Evolutionary conservation across 2,329 filamentous ascomycete genomes (phyloP), one percentile per base, ranked within the genome.

Genomic region (Trichophyton simii): DNA sequence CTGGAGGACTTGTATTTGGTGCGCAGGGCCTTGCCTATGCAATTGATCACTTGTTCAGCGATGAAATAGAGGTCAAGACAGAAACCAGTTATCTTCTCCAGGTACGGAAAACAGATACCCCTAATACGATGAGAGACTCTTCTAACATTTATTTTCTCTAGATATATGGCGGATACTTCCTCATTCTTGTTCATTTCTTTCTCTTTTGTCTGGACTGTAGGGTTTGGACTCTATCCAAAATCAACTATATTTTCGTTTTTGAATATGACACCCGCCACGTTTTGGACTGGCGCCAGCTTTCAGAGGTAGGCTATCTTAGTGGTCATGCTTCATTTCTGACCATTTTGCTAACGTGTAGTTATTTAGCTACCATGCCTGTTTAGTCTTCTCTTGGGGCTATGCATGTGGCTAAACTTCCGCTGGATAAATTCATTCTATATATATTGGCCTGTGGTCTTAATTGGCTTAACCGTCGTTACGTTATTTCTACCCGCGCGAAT

Each of bases 221-320:
- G 61, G 76, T 95, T 15, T 99, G 92, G 90, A 84, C 85, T 4
- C 78, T 78, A 59, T 85, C 87, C 71, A 95, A 92, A 74, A 89
- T 99, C 75, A 99, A 99, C 72, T 97, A 97, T 72, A 83, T 87
- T 60, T 96, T 96, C 73, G 90, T 97, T 67, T 99, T 99, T 70
- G 94, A 99, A 75, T 94, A 96, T 70, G 91, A 97, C 77, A 86
- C 87, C 60, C 82, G 92, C 62, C 85, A 94, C 72, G 84, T 87
- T 65, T 77, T 97, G 31, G 89, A 97, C 73, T 99, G 92, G 91
- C 85, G 89, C 67, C 86, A 96, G 72, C 79, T 96, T 34, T 80
- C 87, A 5, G 88, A 94, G 76, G 82, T 84, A 70, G 67, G 76
- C 67, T 31, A 48, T 11, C 28, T 1, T 31, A 31, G 3, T 31